A percentile compares a stretch with the other conserved stretches of the same genome.
Conservation (phyloP, 805 yeast genomes). For the Aciculoconidium aculeatum region DNA sequence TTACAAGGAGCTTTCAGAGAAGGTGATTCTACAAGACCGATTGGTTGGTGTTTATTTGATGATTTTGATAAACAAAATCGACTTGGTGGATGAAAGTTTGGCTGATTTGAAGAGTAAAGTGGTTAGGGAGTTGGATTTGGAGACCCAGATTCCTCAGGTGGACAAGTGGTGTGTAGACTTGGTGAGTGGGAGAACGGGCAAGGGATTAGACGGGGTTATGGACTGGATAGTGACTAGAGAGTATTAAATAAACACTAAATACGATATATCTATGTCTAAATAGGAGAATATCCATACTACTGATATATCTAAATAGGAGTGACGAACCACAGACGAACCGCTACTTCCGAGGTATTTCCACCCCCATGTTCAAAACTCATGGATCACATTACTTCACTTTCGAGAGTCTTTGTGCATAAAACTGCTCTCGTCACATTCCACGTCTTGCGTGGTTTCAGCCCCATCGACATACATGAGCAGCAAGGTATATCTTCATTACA, state of each 20-base stretch:
- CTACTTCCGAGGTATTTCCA: too few species aligned
- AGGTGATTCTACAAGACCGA: constrained; percentile 59
- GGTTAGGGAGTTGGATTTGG: constrained; percentile 14
- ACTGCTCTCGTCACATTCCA: too few species aligned
- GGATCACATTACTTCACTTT: too few species aligned
- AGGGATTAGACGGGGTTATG: constrained; percentile 19
- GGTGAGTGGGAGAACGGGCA: constrained; percentile 33
- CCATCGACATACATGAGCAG: too few species aligned
- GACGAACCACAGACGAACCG: too few species aligned
- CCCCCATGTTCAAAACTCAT: too few species aligned
- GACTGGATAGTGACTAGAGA: constrained; percentile 22
- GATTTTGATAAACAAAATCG: constrained; percentile 71
- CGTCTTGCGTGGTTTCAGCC: too few species aligned
- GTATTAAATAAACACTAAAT: constrained; percentile 7
- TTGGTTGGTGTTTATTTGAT: constrained; percentile 65
- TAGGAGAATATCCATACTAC: too few species aligned
- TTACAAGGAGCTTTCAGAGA: constrained; percentile 53
- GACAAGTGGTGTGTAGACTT: constrained; percentile 22
- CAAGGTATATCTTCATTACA: too few species aligned
- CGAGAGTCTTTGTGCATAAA: too few species aligned
- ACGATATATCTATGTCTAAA: too few species aligned
- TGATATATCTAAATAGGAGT: too few species aligned
- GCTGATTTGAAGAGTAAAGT: constrained; percentile 6
- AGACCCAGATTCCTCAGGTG: constrained; percentile 12
- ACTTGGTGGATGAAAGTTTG: constrained; percentile 35